Conservation (phyloP, 2,329 filamentous ascomycete species). For the Whalleya microplaca region DNA sequence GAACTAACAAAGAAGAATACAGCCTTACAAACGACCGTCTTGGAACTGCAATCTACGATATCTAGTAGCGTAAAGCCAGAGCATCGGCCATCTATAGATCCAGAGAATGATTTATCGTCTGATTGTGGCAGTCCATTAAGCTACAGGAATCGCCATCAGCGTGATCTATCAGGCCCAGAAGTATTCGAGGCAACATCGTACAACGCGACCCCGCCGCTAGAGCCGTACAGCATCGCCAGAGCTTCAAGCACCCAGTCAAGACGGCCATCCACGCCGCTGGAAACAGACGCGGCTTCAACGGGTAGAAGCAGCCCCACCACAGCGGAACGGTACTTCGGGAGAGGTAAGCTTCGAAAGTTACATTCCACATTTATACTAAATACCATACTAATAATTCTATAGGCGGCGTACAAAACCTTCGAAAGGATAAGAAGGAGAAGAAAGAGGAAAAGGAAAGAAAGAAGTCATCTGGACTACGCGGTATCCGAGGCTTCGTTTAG, state of each 20-base stretch:
- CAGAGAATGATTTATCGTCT: conserved; percentile 43
- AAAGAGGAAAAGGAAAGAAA: conserved; percentile 52
- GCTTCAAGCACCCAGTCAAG: conserved; percentile 33
- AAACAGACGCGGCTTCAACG: conserved; percentile 37
- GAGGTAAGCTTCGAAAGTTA: conserved; percentile 43
- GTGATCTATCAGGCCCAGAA: conserved; percentile 51
- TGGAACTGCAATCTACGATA: conserved; percentile 49
- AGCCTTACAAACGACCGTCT: conserved; percentile 52
- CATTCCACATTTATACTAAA: conserved; percentile 53
- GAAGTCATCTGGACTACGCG: conserved; percentile 42
- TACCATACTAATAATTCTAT: conserved; percentile 38
- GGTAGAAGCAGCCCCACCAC: conserved; percentile 37
- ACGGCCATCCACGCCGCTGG: conserved; percentile 44
- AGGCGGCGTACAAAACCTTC: conserved; percentile 54
- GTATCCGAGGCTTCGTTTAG: conserved; percentile 44
- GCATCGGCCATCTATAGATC: conserved; percentile 24
- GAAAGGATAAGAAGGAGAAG: conserved; percentile 42
- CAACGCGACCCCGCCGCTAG: conserved; percentile 49
- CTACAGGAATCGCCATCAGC: conserved; percentile 42
- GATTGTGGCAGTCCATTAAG: conserved; percentile 44
- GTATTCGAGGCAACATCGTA: conserved; percentile 46
- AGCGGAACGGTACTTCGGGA: conserved; percentile 48
- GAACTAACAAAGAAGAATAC: conserved; percentile 56
- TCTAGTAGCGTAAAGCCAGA: conserved; percentile 27
- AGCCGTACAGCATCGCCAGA: conserved; percentile 32